Base-by-base conservation (phyloP, 306 rosid species). In the Canavalia gladiata region DNA sequence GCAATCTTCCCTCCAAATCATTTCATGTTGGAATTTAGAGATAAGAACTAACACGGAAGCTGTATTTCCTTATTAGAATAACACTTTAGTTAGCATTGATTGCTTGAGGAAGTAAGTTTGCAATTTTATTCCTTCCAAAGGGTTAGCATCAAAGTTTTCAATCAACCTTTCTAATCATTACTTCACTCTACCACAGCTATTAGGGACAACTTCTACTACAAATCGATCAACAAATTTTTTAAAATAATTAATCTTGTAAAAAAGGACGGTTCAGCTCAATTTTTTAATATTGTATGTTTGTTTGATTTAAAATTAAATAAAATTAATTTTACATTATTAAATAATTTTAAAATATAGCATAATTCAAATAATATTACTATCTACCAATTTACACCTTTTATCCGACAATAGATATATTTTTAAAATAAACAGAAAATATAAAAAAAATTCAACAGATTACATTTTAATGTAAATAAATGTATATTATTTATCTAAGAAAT, bases 71-170 rank as follows among this genome's bases (percentile, higher is more conserved):
- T 68, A 2, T 59, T 50, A 4, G 4, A 70, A 82, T 18, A 37
- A 28, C 28, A 62, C 58, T 82, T 4, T 18, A 34, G 7, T 39
- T 25, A 9, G 18, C 70, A 46, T 25, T 58, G 13, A 51, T 49
- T 69, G 1, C 47, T 72, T 64, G 68, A 52, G 69, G 60, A 34
- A 52, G 10, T 29, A 60, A 74, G 69, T 56, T 45, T 57, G 8
- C 45, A 60, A 39, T 60, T 75, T 74, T 34, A 51, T 69, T 52
- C 58, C 67, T 43, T 43, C 42, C 12, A 0, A 47, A 70, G 30
- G 72, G 50, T 18, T 47, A 46, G 46, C 77, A 56, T 50, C 12
- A 35, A 75, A 75, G 28, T 39, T 39, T 41, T 7, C 80, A 42
- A 64, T 12, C 69, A 37, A 55, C 34, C 50, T 46, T 59, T 47